phyloP scores from a whole-genome alignment of 1,284 basidiomycete genomes.

The Ganoderma sp. region DNA sequence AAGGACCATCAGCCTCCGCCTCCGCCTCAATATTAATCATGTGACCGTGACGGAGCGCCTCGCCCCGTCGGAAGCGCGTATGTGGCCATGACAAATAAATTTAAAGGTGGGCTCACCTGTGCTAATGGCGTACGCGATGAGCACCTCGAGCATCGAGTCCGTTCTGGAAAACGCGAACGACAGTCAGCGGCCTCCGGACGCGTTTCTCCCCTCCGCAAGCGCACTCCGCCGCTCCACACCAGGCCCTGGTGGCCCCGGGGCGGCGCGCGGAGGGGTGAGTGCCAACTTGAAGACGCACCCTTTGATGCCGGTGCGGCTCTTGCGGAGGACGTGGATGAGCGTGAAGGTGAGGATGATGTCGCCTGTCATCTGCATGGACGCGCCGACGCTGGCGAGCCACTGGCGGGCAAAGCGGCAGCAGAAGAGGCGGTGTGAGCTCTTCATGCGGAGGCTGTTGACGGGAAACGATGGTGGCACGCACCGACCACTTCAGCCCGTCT shows the following conservation, averaged over 20 bases:
- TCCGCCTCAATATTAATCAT: neutral
- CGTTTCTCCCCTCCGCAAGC: too few species aligned
- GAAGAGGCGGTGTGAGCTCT: too few species aligned
- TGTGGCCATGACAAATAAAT: neutral
- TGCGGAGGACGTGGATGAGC: slow-evolving; percentile 17
- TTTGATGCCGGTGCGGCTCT: slow-evolving; percentile 15
- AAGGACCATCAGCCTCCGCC: neutral
- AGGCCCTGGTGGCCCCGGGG: neutral
- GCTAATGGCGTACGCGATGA: slow-evolving; percentile 18
- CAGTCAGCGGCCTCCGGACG: too few species aligned
- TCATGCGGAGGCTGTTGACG: too few species aligned
- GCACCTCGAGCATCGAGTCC: slow-evolving; percentile 15
- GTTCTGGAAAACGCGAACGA: slow-evolving; percentile 2
- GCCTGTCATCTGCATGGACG: slow-evolving; percentile 18
- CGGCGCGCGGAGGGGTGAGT: too few species aligned
- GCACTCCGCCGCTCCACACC: too few species aligned
- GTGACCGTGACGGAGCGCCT: neutral
- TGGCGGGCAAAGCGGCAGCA: neutral
- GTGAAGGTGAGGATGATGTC: slow-evolving; percentile 16
- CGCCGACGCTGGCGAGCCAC: slow-evolving; percentile 19
- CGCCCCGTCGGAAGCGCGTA: neutral
- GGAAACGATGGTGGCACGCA: too few species aligned
- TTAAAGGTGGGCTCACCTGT: slow-evolving; percentile 9
- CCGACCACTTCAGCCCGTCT: too few species aligned
- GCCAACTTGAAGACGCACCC: neutral